These are phyloP conservation scores for Dothideomycetidae sp. DNA, from an alignment of 2,329 filamentous ascomycete species.

Conservation along the genomic window DNA sequence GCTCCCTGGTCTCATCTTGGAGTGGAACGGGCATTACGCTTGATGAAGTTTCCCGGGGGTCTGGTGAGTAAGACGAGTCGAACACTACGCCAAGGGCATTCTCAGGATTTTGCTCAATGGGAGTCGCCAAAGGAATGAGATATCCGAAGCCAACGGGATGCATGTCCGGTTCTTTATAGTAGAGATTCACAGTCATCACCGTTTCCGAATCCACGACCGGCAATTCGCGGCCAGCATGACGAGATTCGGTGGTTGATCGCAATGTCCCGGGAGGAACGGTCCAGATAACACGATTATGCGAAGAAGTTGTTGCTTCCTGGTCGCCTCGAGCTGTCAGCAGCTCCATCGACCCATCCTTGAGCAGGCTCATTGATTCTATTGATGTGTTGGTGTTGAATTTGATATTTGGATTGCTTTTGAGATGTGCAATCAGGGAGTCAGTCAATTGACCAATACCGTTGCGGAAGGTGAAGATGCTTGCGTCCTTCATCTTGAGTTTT, in stretches of 20 bases:
- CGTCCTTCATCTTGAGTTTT: slow-evolving; percentile 20
- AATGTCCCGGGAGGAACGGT: slow-evolving; percentile 9
- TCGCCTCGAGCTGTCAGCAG: slow-evolving; percentile 14
- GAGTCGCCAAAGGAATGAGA: slow-evolving; percentile 64
- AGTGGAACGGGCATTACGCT: slow-evolving; percentile 16
- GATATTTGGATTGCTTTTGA: slow-evolving; percentile 27
- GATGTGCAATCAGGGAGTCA: slow-evolving; percentile 22
- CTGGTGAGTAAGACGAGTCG: slow-evolving; percentile 48
- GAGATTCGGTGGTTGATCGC: slow-evolving; percentile 4
- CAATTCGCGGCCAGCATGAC: slow-evolving; percentile 35
- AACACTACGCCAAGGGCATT: slow-evolving; percentile 83
- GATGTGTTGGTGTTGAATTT: slow-evolving; percentile 26
- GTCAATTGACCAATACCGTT: slow-evolving; percentile 29
- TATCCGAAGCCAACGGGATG: slow-evolving; percentile 74
- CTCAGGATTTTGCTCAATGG: slow-evolving; percentile 62
- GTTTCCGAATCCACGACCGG: slow-evolving; percentile 43
- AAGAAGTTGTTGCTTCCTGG: slow-evolving; percentile 10
- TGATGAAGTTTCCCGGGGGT: neutral
- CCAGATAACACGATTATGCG: slow-evolving; percentile 45
- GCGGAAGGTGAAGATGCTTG: slow-evolving; percentile 31
- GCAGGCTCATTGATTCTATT: slow-evolving; percentile 23
- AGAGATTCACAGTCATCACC: slow-evolving; percentile 87
- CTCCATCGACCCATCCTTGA: slow-evolving; percentile 26
- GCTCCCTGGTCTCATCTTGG: slow-evolving; percentile 31
- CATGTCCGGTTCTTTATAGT: slow-evolving; percentile 53